These are phyloP conservation scores for Gynandropsis gynandra DNA, from an alignment of 345 rosid genomes.

Conservation along the genomic window DNA sequence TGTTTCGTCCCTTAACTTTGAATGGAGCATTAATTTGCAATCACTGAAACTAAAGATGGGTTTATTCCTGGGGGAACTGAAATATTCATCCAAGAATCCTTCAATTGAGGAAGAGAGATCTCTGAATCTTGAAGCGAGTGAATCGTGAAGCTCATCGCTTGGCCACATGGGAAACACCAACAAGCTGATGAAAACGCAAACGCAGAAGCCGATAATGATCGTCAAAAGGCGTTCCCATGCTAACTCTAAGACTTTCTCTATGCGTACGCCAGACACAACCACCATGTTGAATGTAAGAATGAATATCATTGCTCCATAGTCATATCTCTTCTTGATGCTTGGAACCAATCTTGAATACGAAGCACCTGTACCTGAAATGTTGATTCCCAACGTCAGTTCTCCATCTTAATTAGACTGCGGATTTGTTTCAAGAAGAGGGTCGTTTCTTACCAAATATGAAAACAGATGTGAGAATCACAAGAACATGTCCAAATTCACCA, in stretches of 20 bases:
- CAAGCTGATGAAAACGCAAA: conserved; percentile 52
- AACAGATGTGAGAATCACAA: conserved; percentile 37
- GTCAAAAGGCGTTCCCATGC: conserved; percentile 63
- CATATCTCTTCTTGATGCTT: conserved; percentile 48
- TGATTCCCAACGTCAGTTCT: too few relatives aligned
- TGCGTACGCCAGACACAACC: conserved; percentile 60
- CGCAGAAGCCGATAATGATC: conserved; percentile 54
- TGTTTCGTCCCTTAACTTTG: conserved; percentile 55
- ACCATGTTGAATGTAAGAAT: conserved; percentile 77
- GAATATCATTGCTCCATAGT: conserved; percentile 70
- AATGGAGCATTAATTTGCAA: conserved; percentile 41
- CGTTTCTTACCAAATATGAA: conserved; percentile 42
- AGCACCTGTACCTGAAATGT: too few relatives aligned
- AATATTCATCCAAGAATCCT: conserved; percentile 54
- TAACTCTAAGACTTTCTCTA: conserved; percentile 36
- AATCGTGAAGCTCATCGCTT: conserved; percentile 74
- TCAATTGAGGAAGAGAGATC: conserved; percentile 53
- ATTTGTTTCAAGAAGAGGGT: too few relatives aligned
- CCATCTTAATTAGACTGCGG: too few relatives aligned
- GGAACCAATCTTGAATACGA: conserved; percentile 39
- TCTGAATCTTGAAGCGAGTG: conserved; percentile 46
- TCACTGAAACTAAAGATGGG: conserved; percentile 17
- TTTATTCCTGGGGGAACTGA: conserved; percentile 16
- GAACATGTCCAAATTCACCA: conserved; percentile 39
- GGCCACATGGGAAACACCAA: conserved; percentile 78